These are phyloP conservation scores for Fusarium sp. DNA, from an alignment of 2,329 filamentous ascomycete species.

Conservation along the genomic window DNA sequence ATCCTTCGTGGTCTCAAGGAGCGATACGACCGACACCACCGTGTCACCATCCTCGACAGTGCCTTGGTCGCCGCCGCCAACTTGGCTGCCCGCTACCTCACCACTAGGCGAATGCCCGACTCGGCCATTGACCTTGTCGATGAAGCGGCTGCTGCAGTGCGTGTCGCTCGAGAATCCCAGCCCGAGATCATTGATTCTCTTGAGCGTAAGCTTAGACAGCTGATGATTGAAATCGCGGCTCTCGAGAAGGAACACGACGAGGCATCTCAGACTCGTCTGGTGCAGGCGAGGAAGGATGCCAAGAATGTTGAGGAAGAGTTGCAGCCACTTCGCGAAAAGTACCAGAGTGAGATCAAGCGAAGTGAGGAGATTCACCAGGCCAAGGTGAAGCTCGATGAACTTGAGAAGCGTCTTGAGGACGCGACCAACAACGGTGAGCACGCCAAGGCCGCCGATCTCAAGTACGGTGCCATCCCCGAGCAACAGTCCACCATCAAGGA, in stretches of 20 bases:
- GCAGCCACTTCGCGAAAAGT: conserved; percentile 91
- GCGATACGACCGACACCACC: conserved; percentile 97
- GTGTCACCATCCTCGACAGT: conserved; percentile 94
- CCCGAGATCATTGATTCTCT: conserved; percentile 96
- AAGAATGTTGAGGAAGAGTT: conserved; percentile 96
- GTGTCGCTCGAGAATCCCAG: conserved; percentile 94
- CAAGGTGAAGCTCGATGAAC: conserved; percentile 92
- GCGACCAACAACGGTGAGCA: conserved; percentile 90
- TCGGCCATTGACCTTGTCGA: conserved; percentile 97
- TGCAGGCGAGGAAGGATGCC: conserved; percentile 87
- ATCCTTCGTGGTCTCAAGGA: conserved; percentile 99
- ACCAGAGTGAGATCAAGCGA: conserved; percentile 91
- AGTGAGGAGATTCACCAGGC: conserved; percentile 93
- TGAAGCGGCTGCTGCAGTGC: conserved; percentile 95
- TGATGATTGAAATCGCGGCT: conserved; percentile 97
- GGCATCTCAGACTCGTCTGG: conserved; percentile 85
- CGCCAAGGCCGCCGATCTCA: conserved; percentile 88
- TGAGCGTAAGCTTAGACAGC: conserved; percentile 88
- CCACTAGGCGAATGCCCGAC: conserved; percentile 89
- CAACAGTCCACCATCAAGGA: conserved; percentile 83
- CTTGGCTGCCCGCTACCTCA: conserved; percentile 93
- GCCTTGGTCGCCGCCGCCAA: conserved; percentile 93
- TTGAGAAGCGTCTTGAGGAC: conserved; percentile 93
- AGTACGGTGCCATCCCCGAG: conserved; percentile 97
- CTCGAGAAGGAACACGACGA: conserved; percentile 95